Conservation (phyloP, 768 basidiomycete genomes). For the Rhodotorula paludigena region DNA sequence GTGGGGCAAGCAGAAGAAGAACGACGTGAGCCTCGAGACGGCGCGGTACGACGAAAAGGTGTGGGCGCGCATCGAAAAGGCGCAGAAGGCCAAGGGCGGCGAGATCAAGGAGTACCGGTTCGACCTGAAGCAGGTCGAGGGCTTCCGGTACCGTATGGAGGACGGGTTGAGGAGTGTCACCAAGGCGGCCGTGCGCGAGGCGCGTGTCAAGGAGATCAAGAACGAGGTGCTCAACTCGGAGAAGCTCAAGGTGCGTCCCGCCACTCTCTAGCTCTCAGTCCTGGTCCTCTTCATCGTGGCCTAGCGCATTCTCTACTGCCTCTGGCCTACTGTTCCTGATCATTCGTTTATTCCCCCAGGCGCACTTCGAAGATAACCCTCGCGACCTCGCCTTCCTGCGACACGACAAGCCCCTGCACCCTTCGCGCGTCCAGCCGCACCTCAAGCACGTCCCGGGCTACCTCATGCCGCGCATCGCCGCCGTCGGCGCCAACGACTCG, state of each 20-base stretch:
- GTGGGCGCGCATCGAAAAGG: constrained; percentile 69
- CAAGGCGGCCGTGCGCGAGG: constrained; percentile 76
- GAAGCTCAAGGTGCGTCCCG: constrained; percentile 74
- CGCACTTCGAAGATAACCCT: constrained; percentile 96
- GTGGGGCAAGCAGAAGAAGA: constrained; percentile 51
- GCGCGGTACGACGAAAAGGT: constrained; percentile 70
- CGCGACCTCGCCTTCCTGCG: constrained; percentile 83
- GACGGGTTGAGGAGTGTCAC: constrained; percentile 88
- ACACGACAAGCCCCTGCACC: constrained; percentile 91
- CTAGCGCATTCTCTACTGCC: neutral
- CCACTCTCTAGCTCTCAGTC: neutral
- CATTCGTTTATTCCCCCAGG: constrained; percentile 54
- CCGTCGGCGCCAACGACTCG: constrained; percentile 49
- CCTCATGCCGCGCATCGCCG: constrained; percentile 72
- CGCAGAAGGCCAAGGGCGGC: constrained; percentile 56
- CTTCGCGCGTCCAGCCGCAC: constrained; percentile 80
- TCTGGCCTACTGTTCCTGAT: too few relatives aligned
- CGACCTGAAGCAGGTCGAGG: constrained; percentile 92
- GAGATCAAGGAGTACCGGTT: constrained; percentile 83
- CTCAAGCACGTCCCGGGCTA: constrained; percentile 96
- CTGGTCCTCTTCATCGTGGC: too few relatives aligned
- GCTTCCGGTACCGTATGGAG: constrained; percentile 96
- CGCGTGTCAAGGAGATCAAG: constrained; percentile 87
- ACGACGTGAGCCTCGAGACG: constrained; percentile 62
- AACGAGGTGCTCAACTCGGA: constrained; percentile 89